Evolutionary conservation across 2,329 filamentous ascomycete species (phyloP).

Genomic region (Cercospora canescens): DNA sequence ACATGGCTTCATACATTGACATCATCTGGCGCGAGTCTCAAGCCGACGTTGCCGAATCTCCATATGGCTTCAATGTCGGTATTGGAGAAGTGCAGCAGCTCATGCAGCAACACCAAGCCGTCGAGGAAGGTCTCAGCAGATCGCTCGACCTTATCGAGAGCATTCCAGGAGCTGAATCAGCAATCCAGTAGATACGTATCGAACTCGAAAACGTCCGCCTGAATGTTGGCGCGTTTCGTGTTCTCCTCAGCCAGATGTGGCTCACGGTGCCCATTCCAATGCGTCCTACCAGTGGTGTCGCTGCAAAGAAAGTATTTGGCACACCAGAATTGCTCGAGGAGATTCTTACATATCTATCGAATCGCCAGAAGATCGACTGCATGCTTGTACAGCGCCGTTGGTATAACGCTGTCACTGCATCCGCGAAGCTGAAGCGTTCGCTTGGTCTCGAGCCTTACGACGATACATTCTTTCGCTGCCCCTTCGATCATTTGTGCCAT

Average conservation of each 20-base stretch:
- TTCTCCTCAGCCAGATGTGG: too few species aligned
- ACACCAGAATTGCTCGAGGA: conserved; percentile 12
- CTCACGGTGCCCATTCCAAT: neutral
- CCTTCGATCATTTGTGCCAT: too few species aligned
- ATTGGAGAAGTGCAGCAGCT: too few species aligned
- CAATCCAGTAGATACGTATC: too few species aligned
- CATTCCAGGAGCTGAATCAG: too few species aligned
- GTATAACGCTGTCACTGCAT: neutral
- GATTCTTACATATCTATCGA: conserved; percentile 4
- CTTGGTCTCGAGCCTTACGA: neutral
- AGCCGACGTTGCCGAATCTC: too few species aligned
- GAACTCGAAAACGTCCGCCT: too few species aligned
- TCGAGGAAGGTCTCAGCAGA: neutral
- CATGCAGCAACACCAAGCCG: neutral
- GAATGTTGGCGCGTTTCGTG: too few species aligned
- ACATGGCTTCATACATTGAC: neutral
- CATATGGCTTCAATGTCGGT: too few species aligned
- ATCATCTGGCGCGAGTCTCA: neutral
- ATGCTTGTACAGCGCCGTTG: conserved; percentile 8
- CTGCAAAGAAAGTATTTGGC: conserved; percentile 9
- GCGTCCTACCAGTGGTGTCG: neutral
- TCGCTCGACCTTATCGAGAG: too few species aligned
- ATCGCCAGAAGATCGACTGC: neutral
- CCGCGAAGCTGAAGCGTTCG: neutral
- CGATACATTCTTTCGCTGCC: too few species aligned